Base-by-base conservation (phyloP, 2,329 filamentous ascomycete species). In the Incumbomyces delicatus region DNA sequence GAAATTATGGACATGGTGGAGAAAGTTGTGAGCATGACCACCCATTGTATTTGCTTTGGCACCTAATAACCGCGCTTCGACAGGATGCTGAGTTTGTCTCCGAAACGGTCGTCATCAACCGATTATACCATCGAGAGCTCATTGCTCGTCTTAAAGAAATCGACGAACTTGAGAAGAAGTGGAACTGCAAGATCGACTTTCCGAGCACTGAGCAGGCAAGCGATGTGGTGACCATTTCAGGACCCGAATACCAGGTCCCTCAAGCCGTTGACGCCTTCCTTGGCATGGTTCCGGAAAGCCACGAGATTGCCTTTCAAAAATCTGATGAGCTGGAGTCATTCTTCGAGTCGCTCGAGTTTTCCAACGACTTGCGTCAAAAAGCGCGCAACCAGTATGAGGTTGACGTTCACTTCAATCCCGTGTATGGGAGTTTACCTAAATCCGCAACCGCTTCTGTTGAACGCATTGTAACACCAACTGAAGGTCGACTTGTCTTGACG, bases 1-100 rank as follows among this genome's bases (percentile, higher is more conserved):
- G 92, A 98, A 70, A 98, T 98, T 61, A 81, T 98, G 73, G 92
- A 96, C 63, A 96, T 98, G 92, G 92, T 98, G 45, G 92, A 96
- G 67, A 87, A 92, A 69, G 87, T 85, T 52, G 81, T 85, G 69
- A 69, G 80, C 75, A 40, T 49, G 20, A 29, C 51, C 44, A 47
- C 18, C 32, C 44, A 46, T 39, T 33, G 35, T 41, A 30, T 48
- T 45, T 34, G 44, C 53, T 49, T 4, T 27, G 22, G 22, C 4
- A 53, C 43, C 40, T 49, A 50, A 50, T 57, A 50, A 48, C 39
- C 51, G 37, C 33, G 48, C 41, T 44, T 51, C 34, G 18, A 14
- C 55, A 85, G 81, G 92, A 98, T 65, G 94, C 92, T 13, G 92
- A 98, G 66, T 95, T 95, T 60, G 94, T 94, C 27, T 88, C 87